A percentile compares a stretch with the other conserved stretches of the same genome.
Conservation (phyloP, 805 yeast genomes). For the Priceomyces haplophilus region DNA sequence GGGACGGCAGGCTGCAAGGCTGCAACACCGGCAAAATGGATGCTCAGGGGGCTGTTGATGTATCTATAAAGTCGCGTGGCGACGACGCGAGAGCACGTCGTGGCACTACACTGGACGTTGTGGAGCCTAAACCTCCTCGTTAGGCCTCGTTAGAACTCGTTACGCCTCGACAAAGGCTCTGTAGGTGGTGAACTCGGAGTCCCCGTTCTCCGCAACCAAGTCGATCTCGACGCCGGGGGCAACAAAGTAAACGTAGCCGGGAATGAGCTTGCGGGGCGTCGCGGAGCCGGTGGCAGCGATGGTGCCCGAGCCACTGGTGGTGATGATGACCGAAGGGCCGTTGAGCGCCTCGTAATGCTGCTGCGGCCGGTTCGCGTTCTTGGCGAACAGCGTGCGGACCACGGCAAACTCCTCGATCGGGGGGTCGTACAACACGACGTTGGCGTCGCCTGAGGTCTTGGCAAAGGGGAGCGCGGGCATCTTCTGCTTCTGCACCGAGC, state of each 20-base stretch:
- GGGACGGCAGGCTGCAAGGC: background rate
- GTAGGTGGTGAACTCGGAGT: slow-evolving; percentile 65
- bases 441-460: slow-evolving; percentile 66
- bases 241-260: slow-evolving; percentile 82
- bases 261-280: slow-evolving; percentile 37
- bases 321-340: slow-evolving; percentile 87
- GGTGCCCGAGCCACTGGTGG: slow-evolving; percentile 76
- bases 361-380: slow-evolving; percentile 38
- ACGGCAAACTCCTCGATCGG: slow-evolving; percentile 97
- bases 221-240: slow-evolving; percentile 73
- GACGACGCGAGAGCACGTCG: too few relatives aligned
- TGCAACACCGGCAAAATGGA: too few relatives aligned
- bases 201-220: slow-evolving; percentile 48
- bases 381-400: slow-evolving; percentile 68
- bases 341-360: slow-evolving; percentile 60
- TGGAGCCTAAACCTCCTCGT: too few relatives aligned
- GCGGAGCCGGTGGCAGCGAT: slow-evolving; percentile 42
- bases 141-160: too few relatives aligned
- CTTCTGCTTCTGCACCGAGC: slow-evolving; percentile 89
- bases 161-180: slow-evolving; percentile 83
- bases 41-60: too few relatives aligned
- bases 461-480: slow-evolving; percentile 63
- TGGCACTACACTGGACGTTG: too few relatives aligned
- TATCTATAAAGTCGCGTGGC: too few relatives aligned
- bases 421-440: slow-evolving; percentile 76